A percentile compares a stretch with the other conserved stretches of the same genome.
Conservation (phyloP, 371 early-diverging fungal species). For the Circinella umbellata region DNA sequence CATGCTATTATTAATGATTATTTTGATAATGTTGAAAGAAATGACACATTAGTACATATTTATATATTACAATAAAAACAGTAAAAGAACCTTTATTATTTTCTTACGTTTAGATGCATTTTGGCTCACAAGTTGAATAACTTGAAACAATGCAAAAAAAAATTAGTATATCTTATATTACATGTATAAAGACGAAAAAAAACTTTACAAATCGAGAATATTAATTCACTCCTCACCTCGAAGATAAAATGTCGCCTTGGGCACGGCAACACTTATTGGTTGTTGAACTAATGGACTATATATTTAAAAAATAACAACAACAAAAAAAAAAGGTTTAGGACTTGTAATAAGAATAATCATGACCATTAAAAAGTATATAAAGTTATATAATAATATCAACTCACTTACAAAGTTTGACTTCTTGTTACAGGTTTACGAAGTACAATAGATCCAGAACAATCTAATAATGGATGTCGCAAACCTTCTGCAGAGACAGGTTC, state of each 20-base stretch:
- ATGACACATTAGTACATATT: too few relatives aligned
- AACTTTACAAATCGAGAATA: too few relatives aligned
- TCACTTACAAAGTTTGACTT: slow-evolving; percentile 26
- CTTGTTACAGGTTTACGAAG: slow-evolving; percentile 39
- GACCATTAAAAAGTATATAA: too few relatives aligned
- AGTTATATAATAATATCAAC: too few relatives aligned
- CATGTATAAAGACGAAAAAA: too few relatives aligned
- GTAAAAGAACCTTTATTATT: background rate
- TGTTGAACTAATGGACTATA: slow-evolving; percentile 17
- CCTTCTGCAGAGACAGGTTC: slow-evolving; percentile 26
- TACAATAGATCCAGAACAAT: slow-evolving; percentile 38
- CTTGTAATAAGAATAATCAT: too few relatives aligned
- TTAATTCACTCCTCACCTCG: slow-evolving; percentile 26
- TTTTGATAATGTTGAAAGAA: background rate
- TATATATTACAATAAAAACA: background rate
- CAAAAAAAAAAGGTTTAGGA: background rate
- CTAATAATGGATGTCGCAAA: slow-evolving; percentile 25
- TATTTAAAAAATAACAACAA: too few relatives aligned
- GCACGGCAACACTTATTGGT: slow-evolving; percentile 11
- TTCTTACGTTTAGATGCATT: slow-evolving; percentile 42
- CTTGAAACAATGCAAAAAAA: slow-evolving; percentile 11
- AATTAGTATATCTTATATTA: background rate
- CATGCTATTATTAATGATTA: slow-evolving; percentile 24
- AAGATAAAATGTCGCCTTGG: slow-evolving; percentile 46
- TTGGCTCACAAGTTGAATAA: slow-evolving; percentile 44